These are phyloP conservation scores for Fragaria nilgerrensis DNA, from an alignment of 306 rosid species.

Conservation along the genomic window DNA sequence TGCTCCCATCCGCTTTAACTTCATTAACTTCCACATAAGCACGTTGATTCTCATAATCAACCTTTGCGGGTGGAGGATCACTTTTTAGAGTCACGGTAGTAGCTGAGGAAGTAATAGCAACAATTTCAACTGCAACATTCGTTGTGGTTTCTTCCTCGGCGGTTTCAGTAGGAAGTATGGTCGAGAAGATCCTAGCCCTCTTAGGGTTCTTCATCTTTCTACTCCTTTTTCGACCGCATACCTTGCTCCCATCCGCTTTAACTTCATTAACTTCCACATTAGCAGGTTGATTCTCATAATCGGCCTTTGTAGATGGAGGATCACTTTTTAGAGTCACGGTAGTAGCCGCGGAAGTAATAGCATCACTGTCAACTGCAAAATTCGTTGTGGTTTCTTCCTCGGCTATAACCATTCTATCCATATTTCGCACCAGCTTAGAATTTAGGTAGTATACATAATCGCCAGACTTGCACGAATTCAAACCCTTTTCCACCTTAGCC, in stretches of 20 bases:
- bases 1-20: slow-evolving; percentile 20
- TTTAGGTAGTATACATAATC: slow-evolving; percentile 43
- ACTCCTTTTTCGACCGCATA: slow-evolving; percentile 23
- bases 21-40: slow-evolving; percentile 47
- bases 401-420: slow-evolving; percentile 34
- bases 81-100: background rate
- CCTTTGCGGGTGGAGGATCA: slow-evolving; percentile 14
- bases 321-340: background rate
- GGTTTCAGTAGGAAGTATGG: too few species aligned
- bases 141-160: background rate
- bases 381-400: slow-evolving; percentile 5
- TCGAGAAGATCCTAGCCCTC: slow-evolving; percentile 32
- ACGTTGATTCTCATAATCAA: slow-evolving; percentile 17
- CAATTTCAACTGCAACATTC: background rate
- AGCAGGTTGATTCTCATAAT: slow-evolving; percentile 26
- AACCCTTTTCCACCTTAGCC: background rate
- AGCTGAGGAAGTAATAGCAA: background rate
- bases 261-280: slow-evolving; percentile 43
- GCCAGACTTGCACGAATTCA: slow-evolving; percentile 33
- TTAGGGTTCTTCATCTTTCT: slow-evolving; percentile 70
- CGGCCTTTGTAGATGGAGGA: slow-evolving; percentile 21
- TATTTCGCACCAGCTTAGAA: slow-evolving; percentile 34
- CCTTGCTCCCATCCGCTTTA: slow-evolving; percentile 11
- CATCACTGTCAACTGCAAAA: background rate
- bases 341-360: background rate